Conservation (phyloP, 2,329 filamentous ascomycete genomes). For the Chalaropsis thielavioides region DNA sequence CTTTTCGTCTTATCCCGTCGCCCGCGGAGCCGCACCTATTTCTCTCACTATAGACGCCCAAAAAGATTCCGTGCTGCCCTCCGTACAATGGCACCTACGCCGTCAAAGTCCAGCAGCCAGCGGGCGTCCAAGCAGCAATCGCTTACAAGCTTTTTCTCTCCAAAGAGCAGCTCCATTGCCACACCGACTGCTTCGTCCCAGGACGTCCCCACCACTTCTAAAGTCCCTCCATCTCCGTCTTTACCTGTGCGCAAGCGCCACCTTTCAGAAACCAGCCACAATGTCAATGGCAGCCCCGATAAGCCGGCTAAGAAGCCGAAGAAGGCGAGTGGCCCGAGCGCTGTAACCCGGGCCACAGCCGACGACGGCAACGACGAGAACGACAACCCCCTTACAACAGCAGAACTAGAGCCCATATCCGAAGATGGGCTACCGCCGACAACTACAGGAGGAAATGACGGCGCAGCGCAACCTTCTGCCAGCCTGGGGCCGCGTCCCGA, state of each 20-base stretch:
- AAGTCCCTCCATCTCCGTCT: constrained; percentile 22
- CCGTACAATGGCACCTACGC: constrained; percentile 24
- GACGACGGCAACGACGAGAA: background rate
- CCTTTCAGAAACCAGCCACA: constrained; percentile 20
- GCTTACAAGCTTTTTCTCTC: constrained; percentile 74
- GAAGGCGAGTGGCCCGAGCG: constrained; percentile 6
- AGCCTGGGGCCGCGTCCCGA: background rate
- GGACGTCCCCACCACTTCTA: constrained; percentile 21
- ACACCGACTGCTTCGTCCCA: constrained; percentile 28
- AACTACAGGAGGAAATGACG: no score
- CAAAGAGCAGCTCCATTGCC: constrained; percentile 27
- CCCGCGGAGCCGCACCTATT: background rate
- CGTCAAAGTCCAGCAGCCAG: constrained; percentile 25
- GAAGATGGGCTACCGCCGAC: background rate
- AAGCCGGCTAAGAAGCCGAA: constrained; percentile 17
- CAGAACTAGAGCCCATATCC: background rate
- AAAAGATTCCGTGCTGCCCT: background rate
- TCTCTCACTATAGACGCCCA: background rate
- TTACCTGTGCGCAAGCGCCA: constrained; percentile 20
- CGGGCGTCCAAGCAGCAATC: constrained; percentile 57
- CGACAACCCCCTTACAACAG: background rate
- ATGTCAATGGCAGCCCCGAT: constrained; percentile 14
- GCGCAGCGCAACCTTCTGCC: background rate
- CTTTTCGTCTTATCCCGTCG: background rate
- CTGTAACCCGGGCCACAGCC: background rate